Evolutionary conservation across 2,329 filamentous ascomycete genomes (phyloP).

Genomic region (Hymenoscyphus scutula): DNA sequence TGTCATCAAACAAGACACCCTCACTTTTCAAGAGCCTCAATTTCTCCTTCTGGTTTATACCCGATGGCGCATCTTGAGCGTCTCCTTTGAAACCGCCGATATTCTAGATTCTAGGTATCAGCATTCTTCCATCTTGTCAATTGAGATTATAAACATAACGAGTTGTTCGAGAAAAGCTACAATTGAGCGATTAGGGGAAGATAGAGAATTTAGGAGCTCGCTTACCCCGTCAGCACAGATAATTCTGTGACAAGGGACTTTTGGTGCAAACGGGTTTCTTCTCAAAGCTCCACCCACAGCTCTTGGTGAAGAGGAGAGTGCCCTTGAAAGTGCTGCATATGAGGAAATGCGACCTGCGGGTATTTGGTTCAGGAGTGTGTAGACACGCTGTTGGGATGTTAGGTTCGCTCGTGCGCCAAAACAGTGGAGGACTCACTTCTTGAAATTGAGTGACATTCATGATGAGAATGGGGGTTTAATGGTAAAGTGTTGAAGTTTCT

Average conservation of each 20-base stretch:
- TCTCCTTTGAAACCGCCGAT: constrained; percentile 52
- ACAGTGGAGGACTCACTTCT: not conserved
- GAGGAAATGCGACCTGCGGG: constrained; percentile 58
- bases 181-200: too few relatives aligned
- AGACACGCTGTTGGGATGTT: constrained; percentile 40
- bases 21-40: constrained; percentile 44
- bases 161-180: too few relatives aligned
- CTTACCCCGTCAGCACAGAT: constrained; percentile 53
- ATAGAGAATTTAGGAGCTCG: not conserved
- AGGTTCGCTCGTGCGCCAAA: not conserved
- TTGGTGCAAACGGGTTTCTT: constrained; percentile 60
- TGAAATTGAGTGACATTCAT: constrained; percentile 9
- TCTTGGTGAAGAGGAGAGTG: constrained; percentile 57
- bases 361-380: constrained; percentile 58
- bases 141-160: too few relatives aligned
- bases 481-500: not conserved
- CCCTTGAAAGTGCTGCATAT: constrained; percentile 55
- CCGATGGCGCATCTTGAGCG: constrained; percentile 49
- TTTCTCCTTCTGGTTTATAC: constrained; percentile 47
- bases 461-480: not conserved
- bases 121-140: not conserved
- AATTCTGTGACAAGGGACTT: constrained; percentile 60
- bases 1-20: constrained; percentile 46
- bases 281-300: constrained; percentile 62
- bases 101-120: constrained; percentile 15